A percentile compares a stretch with the other conserved stretches of the same genome.
phyloP scores from a whole-genome alignment of 2,329 filamentous ascomycete species.

The Monosporascus sp. region DNA sequence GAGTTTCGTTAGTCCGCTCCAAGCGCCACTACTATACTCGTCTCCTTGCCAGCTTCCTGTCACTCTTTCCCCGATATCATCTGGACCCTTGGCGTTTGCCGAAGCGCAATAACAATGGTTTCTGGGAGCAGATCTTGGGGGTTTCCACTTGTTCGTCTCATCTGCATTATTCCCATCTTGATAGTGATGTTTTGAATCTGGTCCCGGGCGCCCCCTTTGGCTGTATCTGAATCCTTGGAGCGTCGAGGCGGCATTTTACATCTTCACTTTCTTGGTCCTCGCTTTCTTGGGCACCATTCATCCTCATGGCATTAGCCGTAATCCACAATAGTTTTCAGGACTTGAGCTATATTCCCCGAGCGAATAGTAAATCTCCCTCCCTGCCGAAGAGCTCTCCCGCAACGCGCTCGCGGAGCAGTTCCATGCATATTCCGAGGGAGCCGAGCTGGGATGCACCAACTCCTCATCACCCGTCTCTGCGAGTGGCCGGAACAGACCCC shows the following conservation, averaged over 20 bases:
- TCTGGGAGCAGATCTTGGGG: slow-evolving; percentile 4
- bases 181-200: slow-evolving; percentile 37
- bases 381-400: slow-evolving; percentile 23
- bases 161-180: slow-evolving; percentile 21
- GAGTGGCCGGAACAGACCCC: slow-evolving; percentile 20
- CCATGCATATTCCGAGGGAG: slow-evolving; percentile 33
- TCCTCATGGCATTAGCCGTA: slow-evolving; percentile 21
- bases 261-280: slow-evolving; percentile 28
- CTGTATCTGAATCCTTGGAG: slow-evolving; percentile 32
- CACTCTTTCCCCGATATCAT: background rate
- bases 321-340: background rate
- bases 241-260: slow-evolving; percentile 39
- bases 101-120: background rate
- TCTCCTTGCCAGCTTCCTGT: background rate
- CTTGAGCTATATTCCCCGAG: slow-evolving; percentile 13
- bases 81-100: background rate
- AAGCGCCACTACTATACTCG: background rate
- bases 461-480: slow-evolving; percentile 22
- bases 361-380: slow-evolving; percentile 2
- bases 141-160: slow-evolving; percentile 8
- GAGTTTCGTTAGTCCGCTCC: too few species aligned
- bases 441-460: slow-evolving; percentile 33
- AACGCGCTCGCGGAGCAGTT: slow-evolving; percentile 30
- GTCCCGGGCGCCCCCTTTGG: slow-evolving; percentile 21
- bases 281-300: slow-evolving; percentile 19